Evolutionary conservation across 331 rosid genomes (phyloP).

Genomic region (Cydonia oblonga): DNA sequence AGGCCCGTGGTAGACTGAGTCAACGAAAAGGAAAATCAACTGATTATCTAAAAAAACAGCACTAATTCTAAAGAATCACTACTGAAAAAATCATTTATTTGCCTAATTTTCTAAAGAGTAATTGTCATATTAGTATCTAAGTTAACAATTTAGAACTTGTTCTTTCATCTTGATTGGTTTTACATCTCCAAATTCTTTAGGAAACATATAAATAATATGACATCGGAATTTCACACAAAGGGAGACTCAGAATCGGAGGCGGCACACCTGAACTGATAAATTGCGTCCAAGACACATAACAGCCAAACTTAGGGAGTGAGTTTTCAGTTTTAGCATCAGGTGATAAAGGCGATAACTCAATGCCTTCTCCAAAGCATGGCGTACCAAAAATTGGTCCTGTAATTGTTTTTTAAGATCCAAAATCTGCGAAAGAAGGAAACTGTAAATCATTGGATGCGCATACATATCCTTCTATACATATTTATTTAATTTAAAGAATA

Average conservation of each 20-base stretch:
- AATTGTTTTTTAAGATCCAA: conserved; percentile 59
- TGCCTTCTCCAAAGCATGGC: conserved; percentile 61
- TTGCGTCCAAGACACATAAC: not conserved
- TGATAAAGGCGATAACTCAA: conserved; percentile 40
- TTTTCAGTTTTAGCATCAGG: conserved; percentile 30
- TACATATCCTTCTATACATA: no score
- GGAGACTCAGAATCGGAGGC: no score
- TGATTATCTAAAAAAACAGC: no score
- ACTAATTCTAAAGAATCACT: no score
- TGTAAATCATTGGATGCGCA: not conserved
- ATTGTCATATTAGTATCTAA: not conserved
- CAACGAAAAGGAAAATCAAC: conserved; percentile 13
- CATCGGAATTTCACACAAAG: no score
- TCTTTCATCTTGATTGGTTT: not conserved
- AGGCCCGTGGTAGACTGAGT: conserved; percentile 62
- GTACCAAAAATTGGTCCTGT: conserved; percentile 50
- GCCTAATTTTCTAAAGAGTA: not conserved
- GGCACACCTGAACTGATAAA: no score
- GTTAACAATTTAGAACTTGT: not conserved
- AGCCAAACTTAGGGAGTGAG: conserved; percentile 60
- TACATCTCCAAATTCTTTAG: not conserved
- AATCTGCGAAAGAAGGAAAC: conserved; percentile 36
- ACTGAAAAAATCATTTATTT: no score
- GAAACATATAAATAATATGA: not conserved
- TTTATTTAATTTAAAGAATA: not conserved